Percentiles rank a stretch among this genome's conserved stretches.
Conservation (phyloP, 192 early-diverging fungal genomes). For the Rhizophagus clarus region DNA sequence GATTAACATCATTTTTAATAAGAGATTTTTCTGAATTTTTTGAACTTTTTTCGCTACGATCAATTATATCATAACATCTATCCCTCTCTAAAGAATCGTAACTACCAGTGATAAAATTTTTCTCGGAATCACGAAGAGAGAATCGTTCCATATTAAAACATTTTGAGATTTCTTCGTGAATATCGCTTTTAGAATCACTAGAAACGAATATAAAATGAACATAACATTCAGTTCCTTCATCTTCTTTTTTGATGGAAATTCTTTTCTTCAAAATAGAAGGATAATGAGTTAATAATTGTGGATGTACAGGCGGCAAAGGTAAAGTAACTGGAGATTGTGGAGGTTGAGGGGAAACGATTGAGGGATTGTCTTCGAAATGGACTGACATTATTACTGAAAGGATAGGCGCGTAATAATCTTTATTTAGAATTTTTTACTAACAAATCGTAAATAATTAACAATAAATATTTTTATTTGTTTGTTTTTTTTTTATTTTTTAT, state of each 20-base stretch:
- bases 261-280: not conserved
- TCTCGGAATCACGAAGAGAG: not conserved
- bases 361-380: too few species aligned
- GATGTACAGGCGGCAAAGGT: not conserved
- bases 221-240: not conserved
- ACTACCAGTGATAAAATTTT: slow-evolving; percentile 15
- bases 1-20: not conserved
- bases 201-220: slow-evolving; percentile 4
- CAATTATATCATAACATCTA: slow-evolving; percentile 2
- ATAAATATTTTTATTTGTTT: too few species aligned
- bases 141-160: slow-evolving; percentile 14
- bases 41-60: not conserved
- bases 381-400: too few species aligned
- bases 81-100: slow-evolving; percentile 6
- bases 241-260: not conserved
- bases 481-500: too few species aligned
- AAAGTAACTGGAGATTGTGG: not conserved
- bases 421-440: too few species aligned
- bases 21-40: not conserved
- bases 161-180: slow-evolving; percentile 16
- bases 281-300: too few species aligned
- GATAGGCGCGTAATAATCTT: too few species aligned
- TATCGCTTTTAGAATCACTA: not conserved
- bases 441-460: too few species aligned
- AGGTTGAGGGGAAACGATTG: not conserved